phyloP scores from a whole-genome alignment of 2,329 filamentous ascomycete genomes.

The Podosphaera xanthii region DNA sequence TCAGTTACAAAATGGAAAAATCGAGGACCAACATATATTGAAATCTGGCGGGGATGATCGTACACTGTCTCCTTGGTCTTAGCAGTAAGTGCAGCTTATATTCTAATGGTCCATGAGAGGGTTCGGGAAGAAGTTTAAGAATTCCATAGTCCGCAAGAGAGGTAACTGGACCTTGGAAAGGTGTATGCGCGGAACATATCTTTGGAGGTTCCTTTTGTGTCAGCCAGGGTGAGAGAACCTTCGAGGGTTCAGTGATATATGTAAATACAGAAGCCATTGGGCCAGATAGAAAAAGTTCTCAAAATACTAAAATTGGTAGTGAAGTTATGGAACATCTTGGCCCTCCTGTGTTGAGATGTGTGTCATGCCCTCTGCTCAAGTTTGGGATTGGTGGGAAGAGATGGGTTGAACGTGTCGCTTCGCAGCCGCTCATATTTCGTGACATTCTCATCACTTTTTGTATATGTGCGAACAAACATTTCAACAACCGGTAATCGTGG shows the following conservation, averaged over 20 bases:
- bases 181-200: slow-evolving; percentile 6
- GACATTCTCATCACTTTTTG: too few species aligned
- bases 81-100: slow-evolving; percentile 88
- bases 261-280: slow-evolving; percentile 92
- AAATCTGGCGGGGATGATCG: not conserved
- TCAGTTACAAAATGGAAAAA: not conserved
- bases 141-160: slow-evolving; percentile 38
- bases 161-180: slow-evolving; percentile 17
- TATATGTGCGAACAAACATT: too few species aligned
- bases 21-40: not conserved
- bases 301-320: too few species aligned
- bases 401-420: too few species aligned
- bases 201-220: slow-evolving; percentile 23
- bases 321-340: too few species aligned
- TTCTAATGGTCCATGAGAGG: slow-evolving; percentile 82
- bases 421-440: too few species aligned
- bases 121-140: slow-evolving; percentile 65
- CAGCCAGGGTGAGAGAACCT: slow-evolving; percentile 80
- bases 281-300: not conserved
- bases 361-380: too few species aligned
- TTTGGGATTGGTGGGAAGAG: too few species aligned
- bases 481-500: too few species aligned
- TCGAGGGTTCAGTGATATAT: slow-evolving; percentile 67
- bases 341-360: too few species aligned
- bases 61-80: slow-evolving; percentile 46